These are phyloP conservation scores for Nematodospora anomalae DNA, from an alignment of 1,139 yeast genomes.

Conservation along the genomic window DNA sequence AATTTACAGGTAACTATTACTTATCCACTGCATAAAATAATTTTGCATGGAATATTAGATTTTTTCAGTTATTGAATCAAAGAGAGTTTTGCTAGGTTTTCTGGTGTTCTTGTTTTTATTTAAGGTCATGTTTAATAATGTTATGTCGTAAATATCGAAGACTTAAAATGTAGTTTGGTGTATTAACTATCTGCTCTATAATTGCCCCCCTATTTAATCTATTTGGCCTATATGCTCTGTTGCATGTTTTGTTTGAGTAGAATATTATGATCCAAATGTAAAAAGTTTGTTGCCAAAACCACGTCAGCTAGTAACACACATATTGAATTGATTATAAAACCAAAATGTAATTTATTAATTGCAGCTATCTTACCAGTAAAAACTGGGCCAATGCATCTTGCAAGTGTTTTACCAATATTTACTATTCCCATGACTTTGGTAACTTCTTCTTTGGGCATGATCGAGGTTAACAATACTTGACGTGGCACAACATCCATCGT, in stretches of 20 bases:
- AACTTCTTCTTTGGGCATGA: slow-evolving; percentile 62
- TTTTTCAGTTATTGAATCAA: too few relatives aligned
- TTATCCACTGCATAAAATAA: too few relatives aligned
- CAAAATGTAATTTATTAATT: slow-evolving; percentile 46
- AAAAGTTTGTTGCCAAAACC: slow-evolving; percentile 41
- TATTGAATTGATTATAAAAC: slow-evolving; percentile 64
- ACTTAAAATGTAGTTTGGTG: too few relatives aligned
- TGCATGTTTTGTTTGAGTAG: slow-evolving; percentile 23
- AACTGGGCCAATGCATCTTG: slow-evolving; percentile 78
- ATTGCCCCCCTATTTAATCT: too few relatives aligned
- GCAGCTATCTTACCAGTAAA: slow-evolving; percentile 75
- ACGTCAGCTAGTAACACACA: slow-evolving; percentile 50
- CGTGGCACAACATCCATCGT: slow-evolving; percentile 93
- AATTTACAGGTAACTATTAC: too few relatives aligned
- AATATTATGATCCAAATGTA: slow-evolving; percentile 39
- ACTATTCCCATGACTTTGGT: slow-evolving; percentile 83
- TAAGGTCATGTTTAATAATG: too few relatives aligned
- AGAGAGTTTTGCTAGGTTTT: too few relatives aligned
- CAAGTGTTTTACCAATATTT: slow-evolving; percentile 81
- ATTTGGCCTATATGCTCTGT: too few relatives aligned
- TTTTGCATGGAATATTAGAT: too few relatives aligned
- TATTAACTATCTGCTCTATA: too few relatives aligned
- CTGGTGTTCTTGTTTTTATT: too few relatives aligned
- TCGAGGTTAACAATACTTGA: slow-evolving; percentile 70
- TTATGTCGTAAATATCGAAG: too few relatives aligned